A percentile compares a stretch with the other conserved stretches of the same genome.
Evolutionary conservation across 1,284 basidiomycete genomes (phyloP).

Genomic region (Microbotryum silenes-acaulis): DNA sequence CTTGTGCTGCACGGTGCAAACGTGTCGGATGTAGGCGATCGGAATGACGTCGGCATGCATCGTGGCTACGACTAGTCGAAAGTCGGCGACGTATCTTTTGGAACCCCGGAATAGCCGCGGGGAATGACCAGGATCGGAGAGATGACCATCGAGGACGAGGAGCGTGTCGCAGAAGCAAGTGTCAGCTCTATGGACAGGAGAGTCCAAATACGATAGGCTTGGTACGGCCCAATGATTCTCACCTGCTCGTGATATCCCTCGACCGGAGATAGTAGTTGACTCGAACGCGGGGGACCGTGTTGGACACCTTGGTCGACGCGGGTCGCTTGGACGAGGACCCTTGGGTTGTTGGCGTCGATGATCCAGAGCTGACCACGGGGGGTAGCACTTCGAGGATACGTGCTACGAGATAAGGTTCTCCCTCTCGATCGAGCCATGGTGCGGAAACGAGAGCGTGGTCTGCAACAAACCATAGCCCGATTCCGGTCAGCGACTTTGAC

Average conservation of each 20-base stretch:
- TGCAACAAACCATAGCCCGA: constrained; percentile 3
- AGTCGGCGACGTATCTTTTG: constrained; percentile 27
- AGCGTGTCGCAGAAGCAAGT: too few relatives aligned
- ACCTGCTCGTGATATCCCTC: constrained; percentile 33
- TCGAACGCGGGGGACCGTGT: constrained; percentile 20
- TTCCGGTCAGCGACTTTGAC: not conserved
- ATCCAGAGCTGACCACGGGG: not conserved
- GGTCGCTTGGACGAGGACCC: not conserved
- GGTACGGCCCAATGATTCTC: not conserved
- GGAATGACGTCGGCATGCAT: constrained; percentile 33
- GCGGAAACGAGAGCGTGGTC: constrained; percentile 34
- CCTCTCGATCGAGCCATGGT: constrained; percentile 32
- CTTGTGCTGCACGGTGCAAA: constrained; percentile 31
- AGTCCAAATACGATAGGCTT: not conserved
- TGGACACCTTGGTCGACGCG: not conserved
- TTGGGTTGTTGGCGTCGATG: not conserved
- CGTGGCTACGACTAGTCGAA: constrained; percentile 32
- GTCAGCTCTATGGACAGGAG: too few relatives aligned
- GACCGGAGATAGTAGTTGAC: constrained; percentile 36
- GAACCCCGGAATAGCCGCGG: too few relatives aligned
- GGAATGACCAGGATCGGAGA: too few relatives aligned
- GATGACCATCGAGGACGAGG: too few relatives aligned
- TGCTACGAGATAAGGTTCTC: constrained; percentile 33
- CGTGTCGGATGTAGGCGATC: constrained; percentile 24
- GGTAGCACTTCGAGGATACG: constrained; percentile 30